Evolutionary conservation across 371 early-diverging fungal species (phyloP).

Genomic region (Mortierella sp.): DNA sequence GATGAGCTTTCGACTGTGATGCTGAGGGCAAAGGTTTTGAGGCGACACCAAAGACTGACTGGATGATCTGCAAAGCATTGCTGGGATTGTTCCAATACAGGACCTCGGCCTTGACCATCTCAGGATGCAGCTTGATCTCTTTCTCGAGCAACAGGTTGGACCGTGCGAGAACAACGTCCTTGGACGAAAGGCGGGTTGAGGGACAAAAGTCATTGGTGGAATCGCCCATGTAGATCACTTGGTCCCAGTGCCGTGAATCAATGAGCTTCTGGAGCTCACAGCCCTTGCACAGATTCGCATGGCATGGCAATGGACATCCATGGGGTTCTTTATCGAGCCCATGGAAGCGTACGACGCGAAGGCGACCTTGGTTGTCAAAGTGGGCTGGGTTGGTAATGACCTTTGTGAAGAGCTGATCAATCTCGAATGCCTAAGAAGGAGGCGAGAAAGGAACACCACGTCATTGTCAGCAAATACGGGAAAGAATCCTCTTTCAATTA

Average conservation of each 20-base stretch:
- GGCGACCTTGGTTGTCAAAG: slow-evolving; percentile 62
- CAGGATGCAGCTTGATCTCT: slow-evolving; percentile 19
- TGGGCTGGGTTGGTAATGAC: slow-evolving; percentile 81
- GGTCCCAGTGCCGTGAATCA: slow-evolving; percentile 50
- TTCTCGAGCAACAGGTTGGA: slow-evolving; percentile 28
- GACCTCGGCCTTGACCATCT: slow-evolving; percentile 33
- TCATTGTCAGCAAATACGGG: too few relatives aligned
- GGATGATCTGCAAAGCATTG: slow-evolving; percentile 17
- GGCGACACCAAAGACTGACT: slow-evolving; percentile 9
- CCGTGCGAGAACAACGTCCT: slow-evolving; percentile 34
- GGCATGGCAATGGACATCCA: slow-evolving; percentile 71
- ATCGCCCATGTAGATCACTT: slow-evolving; percentile 70
- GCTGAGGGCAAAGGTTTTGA: background rate
- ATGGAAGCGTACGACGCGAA: slow-evolving; percentile 64
- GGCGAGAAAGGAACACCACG: too few relatives aligned
- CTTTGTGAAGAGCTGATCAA: slow-evolving; percentile 62
- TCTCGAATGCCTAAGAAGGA: slow-evolving; percentile 63
- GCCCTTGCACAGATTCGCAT: slow-evolving; percentile 83
- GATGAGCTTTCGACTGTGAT: background rate
- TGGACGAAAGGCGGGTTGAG: slow-evolving; percentile 55
- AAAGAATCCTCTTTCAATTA: too few relatives aligned
- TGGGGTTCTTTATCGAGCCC: slow-evolving; percentile 62
- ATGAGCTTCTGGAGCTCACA: slow-evolving; percentile 45
- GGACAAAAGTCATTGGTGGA: slow-evolving; percentile 74
- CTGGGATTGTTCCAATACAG: slow-evolving; percentile 33